Conservation (phyloP, 2,329 filamentous ascomycete genomes). For the Scorias spongiosa region DNA sequence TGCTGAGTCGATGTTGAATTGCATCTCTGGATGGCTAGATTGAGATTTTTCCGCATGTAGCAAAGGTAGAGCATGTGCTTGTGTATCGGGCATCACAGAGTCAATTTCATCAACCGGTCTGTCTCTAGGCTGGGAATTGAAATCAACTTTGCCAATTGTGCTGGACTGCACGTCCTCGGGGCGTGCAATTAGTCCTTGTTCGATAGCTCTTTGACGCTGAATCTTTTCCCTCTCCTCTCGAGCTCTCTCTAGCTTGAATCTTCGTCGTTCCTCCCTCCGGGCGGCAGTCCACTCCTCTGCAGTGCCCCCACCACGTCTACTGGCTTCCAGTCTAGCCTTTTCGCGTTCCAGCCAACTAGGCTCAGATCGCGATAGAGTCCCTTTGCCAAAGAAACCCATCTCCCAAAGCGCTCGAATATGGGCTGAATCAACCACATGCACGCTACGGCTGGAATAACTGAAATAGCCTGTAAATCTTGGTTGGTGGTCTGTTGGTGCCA, state of each 20-base stretch:
- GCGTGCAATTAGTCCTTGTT: slow-evolving; percentile 26
- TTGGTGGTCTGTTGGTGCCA: slow-evolving; percentile 47
- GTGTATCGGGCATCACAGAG: not conserved
- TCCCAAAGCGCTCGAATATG: slow-evolving; percentile 80
- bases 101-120: no score
- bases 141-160: not conserved
- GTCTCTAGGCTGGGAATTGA: no score
- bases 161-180: not conserved
- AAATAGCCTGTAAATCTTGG: slow-evolving; percentile 59
- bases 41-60: not conserved
- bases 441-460: slow-evolving; percentile 64
- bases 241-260: slow-evolving; percentile 86
- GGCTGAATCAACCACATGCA: slow-evolving; percentile 65
- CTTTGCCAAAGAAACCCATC: slow-evolving; percentile 94
- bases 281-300: slow-evolving; percentile 68
- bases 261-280: slow-evolving; percentile 63
- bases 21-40: not conserved
- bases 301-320: slow-evolving; percentile 30
- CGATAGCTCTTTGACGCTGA: slow-evolving; percentile 46
- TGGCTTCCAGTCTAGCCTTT: slow-evolving; percentile 46
- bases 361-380: slow-evolving; percentile 82
- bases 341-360: slow-evolving; percentile 83
- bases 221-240: slow-evolving; percentile 73
- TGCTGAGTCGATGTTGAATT: not conserved
- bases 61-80: not conserved